phyloP scores from a whole-genome alignment of 345 rosid genomes.

The Trapa incisa region DNA sequence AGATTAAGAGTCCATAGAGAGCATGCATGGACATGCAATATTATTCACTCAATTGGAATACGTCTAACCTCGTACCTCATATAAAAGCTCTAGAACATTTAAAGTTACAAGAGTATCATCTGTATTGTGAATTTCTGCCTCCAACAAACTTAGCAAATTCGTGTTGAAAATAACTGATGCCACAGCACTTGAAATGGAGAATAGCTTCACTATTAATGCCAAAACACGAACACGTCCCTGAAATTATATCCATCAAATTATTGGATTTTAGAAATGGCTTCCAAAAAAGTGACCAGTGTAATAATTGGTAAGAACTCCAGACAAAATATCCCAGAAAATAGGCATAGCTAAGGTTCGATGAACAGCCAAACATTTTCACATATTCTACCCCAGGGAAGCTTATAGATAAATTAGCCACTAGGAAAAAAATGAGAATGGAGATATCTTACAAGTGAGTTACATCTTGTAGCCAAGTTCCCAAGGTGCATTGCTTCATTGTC shows the following conservation, averaged over 20 bases:
- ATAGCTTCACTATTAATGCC: slow-evolving; percentile 79
- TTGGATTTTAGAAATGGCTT: not conserved
- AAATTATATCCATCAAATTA: slow-evolving; percentile 14
- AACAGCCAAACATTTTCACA: not conserved
- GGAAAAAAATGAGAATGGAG: not conserved
- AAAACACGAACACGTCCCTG: slow-evolving; percentile 78
- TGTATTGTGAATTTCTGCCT: slow-evolving; percentile 50
- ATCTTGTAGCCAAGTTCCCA: slow-evolving; percentile 43
- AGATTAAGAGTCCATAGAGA: not conserved
- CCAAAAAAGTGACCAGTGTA: not conserved
- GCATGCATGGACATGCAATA: not conserved
- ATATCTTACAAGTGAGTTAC: slow-evolving; percentile 57
- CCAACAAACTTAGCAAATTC: slow-evolving; percentile 60
- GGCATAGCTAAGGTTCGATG: not conserved
- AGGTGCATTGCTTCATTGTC: slow-evolving; percentile 46
- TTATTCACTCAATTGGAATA: not conserved
- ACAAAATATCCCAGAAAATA: not conserved
- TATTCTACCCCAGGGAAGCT: not conserved
- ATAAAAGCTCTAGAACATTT: slow-evolving; percentile 70
- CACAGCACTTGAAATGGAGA: slow-evolving; percentile 55
- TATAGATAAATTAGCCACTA: not conserved
- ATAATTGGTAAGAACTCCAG: not conserved
- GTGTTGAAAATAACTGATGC: slow-evolving; percentile 53
- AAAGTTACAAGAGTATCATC: slow-evolving; percentile 53
- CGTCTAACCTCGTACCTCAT: slow-evolving; percentile 44